Evolutionary conservation across 1,139 yeast genomes (phyloP).

Genomic region (Nakaseomyces nivariensis): DNA sequence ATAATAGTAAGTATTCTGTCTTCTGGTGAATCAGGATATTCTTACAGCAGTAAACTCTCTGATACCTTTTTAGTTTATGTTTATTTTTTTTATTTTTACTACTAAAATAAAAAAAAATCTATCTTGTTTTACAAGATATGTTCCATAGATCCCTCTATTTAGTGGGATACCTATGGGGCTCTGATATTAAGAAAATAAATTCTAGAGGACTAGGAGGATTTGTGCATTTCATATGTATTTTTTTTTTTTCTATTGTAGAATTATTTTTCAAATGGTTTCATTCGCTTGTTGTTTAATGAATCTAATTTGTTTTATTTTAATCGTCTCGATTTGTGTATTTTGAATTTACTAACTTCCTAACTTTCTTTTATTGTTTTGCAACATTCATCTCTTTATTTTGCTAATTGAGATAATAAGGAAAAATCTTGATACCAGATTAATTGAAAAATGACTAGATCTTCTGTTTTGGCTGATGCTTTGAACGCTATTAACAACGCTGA

Average conservation of each 20-base stretch:
- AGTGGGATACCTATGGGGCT: not conserved
- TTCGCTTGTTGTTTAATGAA: too few relatives aligned
- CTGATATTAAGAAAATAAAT: not conserved
- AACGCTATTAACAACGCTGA: conserved; percentile 98
- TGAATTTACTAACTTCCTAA: not conserved
- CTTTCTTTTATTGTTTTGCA: not conserved
- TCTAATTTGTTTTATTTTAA: too few relatives aligned
- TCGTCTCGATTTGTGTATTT: not conserved
- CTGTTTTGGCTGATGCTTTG: conserved; percentile 98
- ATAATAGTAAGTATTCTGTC: not conserved
- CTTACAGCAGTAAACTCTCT: conserved; percentile 4
- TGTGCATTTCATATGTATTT: too few relatives aligned
- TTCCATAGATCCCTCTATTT: not conserved
- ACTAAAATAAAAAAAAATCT: not conserved
- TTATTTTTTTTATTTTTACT: not conserved
- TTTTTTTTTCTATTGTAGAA: too few relatives aligned
- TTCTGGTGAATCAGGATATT: conserved; percentile 4
- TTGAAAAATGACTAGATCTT: conserved; percentile 84
- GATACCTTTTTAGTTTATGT: conserved; percentile 6
- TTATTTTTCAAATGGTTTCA: too few relatives aligned
- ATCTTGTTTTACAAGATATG: not conserved
- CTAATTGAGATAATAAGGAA: not conserved
- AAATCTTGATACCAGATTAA: not conserved
- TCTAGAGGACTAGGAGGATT: too few relatives aligned
- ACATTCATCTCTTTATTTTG: not conserved